Conservation (phyloP, 176 grass and related monocot genomes). For the Oryza meridionalis region DNA sequence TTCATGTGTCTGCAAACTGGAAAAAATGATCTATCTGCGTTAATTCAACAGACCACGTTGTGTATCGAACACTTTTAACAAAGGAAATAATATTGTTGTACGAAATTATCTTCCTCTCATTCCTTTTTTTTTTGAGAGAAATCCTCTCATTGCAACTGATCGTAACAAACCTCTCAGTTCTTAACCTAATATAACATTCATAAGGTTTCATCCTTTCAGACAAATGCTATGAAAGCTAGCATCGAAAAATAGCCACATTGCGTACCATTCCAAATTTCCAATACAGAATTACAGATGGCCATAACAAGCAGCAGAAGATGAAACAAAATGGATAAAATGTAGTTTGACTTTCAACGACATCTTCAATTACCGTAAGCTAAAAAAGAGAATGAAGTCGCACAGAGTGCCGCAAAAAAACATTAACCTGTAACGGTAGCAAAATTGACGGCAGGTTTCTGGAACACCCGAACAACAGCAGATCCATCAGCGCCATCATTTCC, state of each 20-base stretch:
- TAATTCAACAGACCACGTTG: not conserved
- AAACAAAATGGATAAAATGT: not conserved
- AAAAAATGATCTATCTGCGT: not conserved
- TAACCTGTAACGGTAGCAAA: constrained; percentile 16
- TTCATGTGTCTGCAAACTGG: not conserved
- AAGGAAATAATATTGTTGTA: not conserved
- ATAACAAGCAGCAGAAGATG: not conserved
- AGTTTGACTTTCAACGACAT: not conserved
- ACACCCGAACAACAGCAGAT: constrained; percentile 56
- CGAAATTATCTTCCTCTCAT: no score
- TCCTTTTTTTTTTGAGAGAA: no score
- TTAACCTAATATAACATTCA: no score
- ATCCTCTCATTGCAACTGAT: no score
- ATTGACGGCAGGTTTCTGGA: constrained; percentile 64
- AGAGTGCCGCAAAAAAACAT: not conserved
- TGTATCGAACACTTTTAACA: not conserved
- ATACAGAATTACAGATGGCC: not conserved
- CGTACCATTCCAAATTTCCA: not conserved
- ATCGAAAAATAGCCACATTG: not conserved
- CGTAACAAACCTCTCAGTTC: no score
- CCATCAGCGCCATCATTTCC: constrained; percentile 62
- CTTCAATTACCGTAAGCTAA: constrained; percentile 24
- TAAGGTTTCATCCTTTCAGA: not conserved
- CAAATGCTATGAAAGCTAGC: not conserved
- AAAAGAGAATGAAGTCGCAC: not conserved